Evolutionary conservation across 2,329 filamentous ascomycete species (phyloP), one percentile per base, ranked within the genome.

Genomic region (Falciphora oryzae): DNA sequence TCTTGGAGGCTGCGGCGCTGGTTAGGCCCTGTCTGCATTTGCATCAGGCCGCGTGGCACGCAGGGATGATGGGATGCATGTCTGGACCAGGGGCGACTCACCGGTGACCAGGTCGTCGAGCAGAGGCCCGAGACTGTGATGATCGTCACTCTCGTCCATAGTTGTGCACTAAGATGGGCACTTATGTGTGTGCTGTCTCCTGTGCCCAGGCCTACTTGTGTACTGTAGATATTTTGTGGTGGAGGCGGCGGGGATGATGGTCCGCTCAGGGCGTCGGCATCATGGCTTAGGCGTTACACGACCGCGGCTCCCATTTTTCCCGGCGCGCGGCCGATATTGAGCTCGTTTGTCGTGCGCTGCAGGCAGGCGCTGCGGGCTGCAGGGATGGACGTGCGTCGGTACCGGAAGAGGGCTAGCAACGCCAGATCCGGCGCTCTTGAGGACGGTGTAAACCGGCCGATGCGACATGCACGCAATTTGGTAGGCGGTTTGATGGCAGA

Each of bases 1-100:
- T 70, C 69, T 81, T 83, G 27, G 86, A 83, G 28, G 84, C 86
- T 89, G 66, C 27, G 60, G 25, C 25, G 25, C 8, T 29, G n/a
- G 16, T 44, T 5, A 62, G 28, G 25, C 44, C 8, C 3, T n/a
- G 44, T n/a, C 13, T 10, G 22, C 6, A n/a, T 18, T 22, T 50
- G 32, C 14, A 28, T 27, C 38, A 11, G 14, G 27, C 16, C 28
- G 18, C 25, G 14, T 38, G n/a, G 22, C 35, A 16, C 28, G 18
- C 16, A 29, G 32, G 35, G 35, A 28, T 10, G 25, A 4, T 27
- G 59, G 25, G 35, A 50, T n/a, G 35, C 22, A 27, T 18, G 22
- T 38, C 18, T 44, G 11, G 27, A 22, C 38, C 7, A 29, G 44
- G 22, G 28, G 50, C 22, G 22, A 35, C 61, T 27, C 29, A 63